Base-by-base conservation (phyloP, 352 stramenopile species). In the Pythium sp. region DNA sequence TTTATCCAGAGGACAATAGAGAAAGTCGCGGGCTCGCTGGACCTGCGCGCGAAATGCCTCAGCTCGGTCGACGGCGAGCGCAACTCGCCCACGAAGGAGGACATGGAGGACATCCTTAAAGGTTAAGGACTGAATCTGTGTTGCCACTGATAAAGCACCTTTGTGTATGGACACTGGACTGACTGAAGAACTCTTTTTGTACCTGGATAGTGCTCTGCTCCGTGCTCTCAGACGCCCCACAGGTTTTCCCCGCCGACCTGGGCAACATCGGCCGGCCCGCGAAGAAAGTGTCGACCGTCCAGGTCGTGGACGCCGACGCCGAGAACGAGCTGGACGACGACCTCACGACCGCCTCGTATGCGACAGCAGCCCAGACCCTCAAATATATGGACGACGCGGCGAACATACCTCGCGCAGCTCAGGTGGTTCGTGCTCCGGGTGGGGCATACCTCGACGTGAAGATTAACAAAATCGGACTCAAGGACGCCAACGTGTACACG, bases 101-200 rank as follows among this genome's bases (percentile, higher is more conserved):
- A 91, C 64, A 90, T 90, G 79, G 75, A 87, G 32, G 73, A 81
- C 9, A 75, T 89, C 5, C 69, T 89, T 14, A 70, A 86, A 46
- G 78, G 83, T 91, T 32, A 32, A 32, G 2, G 3, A 32, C 30
- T 32, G 30, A 4, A 32, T 32, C 3, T 32, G 30, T 32, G 30
- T 3, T 32, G 3, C 30, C 30, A 32, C 30, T 32, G 30, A 5
- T 32, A 32, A 4, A 32, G 30, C 30, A 32, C 30, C 30, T 32
- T 5, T 32, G 30, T 4, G 30, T n/a, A 54, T 12, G 34, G 9
- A 38, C 9, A 38, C 34, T 3, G 6, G 12, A 47, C 28, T 46
- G 8, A 43, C 28, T 66, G 12, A 20, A 28, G 30, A 18, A 22
- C 22, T 56, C 9, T 15, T n/a, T 18, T 30, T 28, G 6, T n/a